Evolutionary conservation across 139 green algal species (phyloP), one percentile per base, ranked within the genome.

Genomic region (Chlamydomonas sp.): DNA sequence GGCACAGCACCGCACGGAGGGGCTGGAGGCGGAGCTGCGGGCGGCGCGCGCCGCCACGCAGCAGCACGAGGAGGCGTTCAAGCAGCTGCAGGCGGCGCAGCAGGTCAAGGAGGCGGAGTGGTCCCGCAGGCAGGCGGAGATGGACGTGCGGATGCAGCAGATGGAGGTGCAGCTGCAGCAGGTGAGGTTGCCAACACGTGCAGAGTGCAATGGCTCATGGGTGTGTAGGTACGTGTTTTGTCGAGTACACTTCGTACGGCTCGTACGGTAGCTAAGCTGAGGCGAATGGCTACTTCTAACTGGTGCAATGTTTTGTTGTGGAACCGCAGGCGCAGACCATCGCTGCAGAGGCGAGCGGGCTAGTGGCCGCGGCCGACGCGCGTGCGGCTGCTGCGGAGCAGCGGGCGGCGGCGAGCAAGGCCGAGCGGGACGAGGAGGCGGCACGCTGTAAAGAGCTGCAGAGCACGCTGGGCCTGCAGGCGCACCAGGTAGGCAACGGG

Each of bases 401-500:
- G 31, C 31, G 31, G 31, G 62, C 62, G 1, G 61, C 62, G 2
- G 83, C 72, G 5, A 62, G 62, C 5, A 80, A 18, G 7, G 62
- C 83, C 10, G 75, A 75, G 14, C 66, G 73, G 5, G 62, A 87
- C 15, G 83, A 87, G 61, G 83, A 81, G 61, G 14, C 31, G 2
- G 73, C 61, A 0, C 31, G 63, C 5, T 10, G 73, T 31, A 63
- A 64, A n/a, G 83, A 87, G 62, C 72, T 87, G 61, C 73, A 80
- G 57, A 5, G 4, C 59, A 87, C 83, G 61, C 31, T 87, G 15
- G 83, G 73, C 4, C 61, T 80, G 4, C 83, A 87, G 58, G 82
- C 82, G 72, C 82, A 86, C 72, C 82, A 86, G 82, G 82, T 86
- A 9, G 1, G 71, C 64, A 14, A 64, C 5, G 18, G 7, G n/a